These are phyloP conservation scores for Tricholomella constricta DNA, from an alignment of 768 basidiomycete genomes.

Conservation along the genomic window DNA sequence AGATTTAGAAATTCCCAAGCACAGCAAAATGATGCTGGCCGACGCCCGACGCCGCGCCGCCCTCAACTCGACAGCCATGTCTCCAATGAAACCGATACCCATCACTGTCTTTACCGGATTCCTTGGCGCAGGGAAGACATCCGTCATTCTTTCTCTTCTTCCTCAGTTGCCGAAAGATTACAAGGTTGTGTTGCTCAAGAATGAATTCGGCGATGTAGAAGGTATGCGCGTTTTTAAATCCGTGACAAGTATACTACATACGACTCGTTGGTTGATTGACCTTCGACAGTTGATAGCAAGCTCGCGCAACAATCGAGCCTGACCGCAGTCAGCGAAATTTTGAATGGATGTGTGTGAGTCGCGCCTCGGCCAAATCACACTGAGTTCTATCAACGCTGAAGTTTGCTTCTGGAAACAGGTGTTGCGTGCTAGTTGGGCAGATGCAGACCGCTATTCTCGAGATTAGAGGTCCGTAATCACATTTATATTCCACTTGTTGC, in stretches of 20 bases:
- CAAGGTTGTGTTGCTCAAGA: slow-evolving; percentile 89
- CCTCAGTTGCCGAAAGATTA: slow-evolving; percentile 83
- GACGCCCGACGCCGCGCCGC: no score
- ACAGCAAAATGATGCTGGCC: no score
- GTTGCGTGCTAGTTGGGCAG: slow-evolving; percentile 92
- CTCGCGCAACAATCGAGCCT: slow-evolving; percentile 84
- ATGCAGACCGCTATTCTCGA: slow-evolving; percentile 91
- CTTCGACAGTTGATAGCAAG: slow-evolving; percentile 77
- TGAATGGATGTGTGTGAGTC: slow-evolving; percentile 93
- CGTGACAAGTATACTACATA: no score
- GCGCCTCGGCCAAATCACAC: neutral
- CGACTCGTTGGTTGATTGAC: no score
- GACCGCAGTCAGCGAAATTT: slow-evolving; percentile 87
- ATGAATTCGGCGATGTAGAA: slow-evolving; percentile 95
- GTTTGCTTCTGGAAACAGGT: no score
- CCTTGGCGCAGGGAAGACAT: slow-evolving; percentile 80
- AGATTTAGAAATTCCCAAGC: no score
- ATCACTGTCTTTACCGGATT: slow-evolving; percentile 97
- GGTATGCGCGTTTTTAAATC: slow-evolving; percentile 54
- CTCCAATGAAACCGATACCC: slow-evolving; percentile 52
- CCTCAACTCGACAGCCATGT: neutral
- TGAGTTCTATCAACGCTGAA: neutral
- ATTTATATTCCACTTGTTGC: neutral
- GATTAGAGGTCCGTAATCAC: slow-evolving; percentile 63
- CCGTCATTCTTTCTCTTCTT: slow-evolving; percentile 80